phyloP scores from a whole-genome alignment of 177 flowering plant genomes.

The Vitis hybrid region DNA sequence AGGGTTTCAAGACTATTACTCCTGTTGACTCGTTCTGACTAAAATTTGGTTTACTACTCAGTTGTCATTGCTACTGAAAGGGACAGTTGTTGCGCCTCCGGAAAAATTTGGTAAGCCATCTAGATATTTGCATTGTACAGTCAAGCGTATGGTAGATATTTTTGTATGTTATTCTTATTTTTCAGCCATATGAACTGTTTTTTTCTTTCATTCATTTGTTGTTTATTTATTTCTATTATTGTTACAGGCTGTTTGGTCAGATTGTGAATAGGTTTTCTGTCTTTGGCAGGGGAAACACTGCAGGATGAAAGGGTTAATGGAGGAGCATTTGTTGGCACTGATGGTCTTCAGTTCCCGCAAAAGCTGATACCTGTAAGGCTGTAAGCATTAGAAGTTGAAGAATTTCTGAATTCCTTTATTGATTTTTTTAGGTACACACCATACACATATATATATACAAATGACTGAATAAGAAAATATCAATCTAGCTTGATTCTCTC shows the following conservation, averaged over 20 bases:
- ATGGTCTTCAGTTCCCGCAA: slow-evolving; percentile 87
- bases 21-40: slow-evolving; percentile 19
- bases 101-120: slow-evolving; percentile 85
- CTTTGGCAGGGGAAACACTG: slow-evolving; percentile 74
- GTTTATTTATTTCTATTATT: background rate
- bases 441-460: too few relatives aligned
- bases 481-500: too few relatives aligned
- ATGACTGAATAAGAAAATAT: too few relatives aligned
- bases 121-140: slow-evolving; percentile 2
- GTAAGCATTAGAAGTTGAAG: slow-evolving; percentile 60
- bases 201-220: background rate
- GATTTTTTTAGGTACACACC: too few relatives aligned
- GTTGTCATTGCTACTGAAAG: slow-evolving; percentile 91
- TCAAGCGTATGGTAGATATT: background rate
- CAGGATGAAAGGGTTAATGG: slow-evolving; percentile 96
- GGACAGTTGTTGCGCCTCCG: slow-evolving; percentile 97
- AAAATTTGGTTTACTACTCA: slow-evolving; percentile 26
- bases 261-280: background rate
- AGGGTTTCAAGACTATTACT: background rate
- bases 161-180: background rate
- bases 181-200: background rate
- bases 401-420: too few relatives aligned
- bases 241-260: background rate
- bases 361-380: slow-evolving; percentile 92
- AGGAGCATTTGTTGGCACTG: slow-evolving; percentile 74